Percentiles rank a stretch among this genome's conserved stretches.
These are phyloP conservation scores for Phialemoniopsis sp. DNA, from an alignment of 2,329 filamentous ascomycete genomes.

Conservation along the genomic window DNA sequence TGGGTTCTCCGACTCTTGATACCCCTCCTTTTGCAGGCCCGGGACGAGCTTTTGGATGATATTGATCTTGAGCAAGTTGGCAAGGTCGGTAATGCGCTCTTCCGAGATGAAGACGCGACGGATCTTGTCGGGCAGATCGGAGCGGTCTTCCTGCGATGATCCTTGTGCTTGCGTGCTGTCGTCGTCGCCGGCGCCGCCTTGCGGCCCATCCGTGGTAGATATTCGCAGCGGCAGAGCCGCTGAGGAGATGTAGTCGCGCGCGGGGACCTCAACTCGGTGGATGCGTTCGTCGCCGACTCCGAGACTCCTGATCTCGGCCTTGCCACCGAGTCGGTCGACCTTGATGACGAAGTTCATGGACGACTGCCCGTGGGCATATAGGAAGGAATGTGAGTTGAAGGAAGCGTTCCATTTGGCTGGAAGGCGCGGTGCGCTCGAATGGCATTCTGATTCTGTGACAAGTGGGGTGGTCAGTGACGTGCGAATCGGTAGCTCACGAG, in stretches of 20 bases:
- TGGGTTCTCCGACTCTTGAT: constrained; percentile 51
- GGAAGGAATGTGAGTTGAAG: constrained; percentile 70
- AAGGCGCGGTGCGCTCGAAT: constrained; percentile 56
- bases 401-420: constrained; percentile 77
- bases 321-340: constrained; percentile 75
- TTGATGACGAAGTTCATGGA: constrained; percentile 81
- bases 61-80: constrained; percentile 67
- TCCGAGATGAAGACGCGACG: constrained; percentile 69
- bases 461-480: constrained; percentile 5
- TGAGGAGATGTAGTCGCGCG: constrained; percentile 70
- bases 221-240: constrained; percentile 53
- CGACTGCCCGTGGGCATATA: constrained; percentile 82
- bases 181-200: not conserved
- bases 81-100: constrained; percentile 63
- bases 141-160: constrained; percentile 54
- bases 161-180: constrained; percentile 6
- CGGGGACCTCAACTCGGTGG: constrained; percentile 68
- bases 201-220: constrained; percentile 29
- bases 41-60: constrained; percentile 84
- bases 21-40: constrained; percentile 71
- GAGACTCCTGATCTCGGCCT: constrained; percentile 78
- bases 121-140: constrained; percentile 41
- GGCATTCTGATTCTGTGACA: constrained; percentile 49
- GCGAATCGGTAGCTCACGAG: not conserved
- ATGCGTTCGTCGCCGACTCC: constrained; percentile 79